Conservation (phyloP, 768 basidiomycete genomes). For the Plicaturopsis crispa region DNA sequence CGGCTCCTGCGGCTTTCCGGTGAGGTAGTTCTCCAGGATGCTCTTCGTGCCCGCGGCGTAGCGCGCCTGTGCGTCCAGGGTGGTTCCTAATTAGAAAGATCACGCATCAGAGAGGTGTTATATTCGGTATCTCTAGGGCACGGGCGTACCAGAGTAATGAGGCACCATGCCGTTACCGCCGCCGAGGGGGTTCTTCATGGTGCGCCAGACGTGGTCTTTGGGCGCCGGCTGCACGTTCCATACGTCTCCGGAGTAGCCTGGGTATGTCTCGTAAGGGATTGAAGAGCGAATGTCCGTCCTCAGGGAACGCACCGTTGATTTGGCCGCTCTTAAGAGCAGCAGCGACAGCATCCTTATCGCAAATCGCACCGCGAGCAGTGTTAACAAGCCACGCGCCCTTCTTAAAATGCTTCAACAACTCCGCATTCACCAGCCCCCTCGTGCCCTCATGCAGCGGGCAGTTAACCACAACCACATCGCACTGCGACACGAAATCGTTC, state of each 20-base stretch:
- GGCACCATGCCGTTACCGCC: constrained; percentile 90
- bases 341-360: constrained; percentile 75
- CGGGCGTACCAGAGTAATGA: constrained; percentile 81
- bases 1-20: constrained; percentile 58
- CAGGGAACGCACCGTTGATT: constrained; percentile 52
- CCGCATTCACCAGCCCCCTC: constrained; percentile 69
- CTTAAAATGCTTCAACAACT: constrained; percentile 84
- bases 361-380: constrained; percentile 90
- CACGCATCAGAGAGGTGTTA: no score
- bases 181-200: constrained; percentile 70
- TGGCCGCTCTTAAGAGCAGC: constrained; percentile 72
- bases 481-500: constrained; percentile 40
- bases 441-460: constrained; percentile 85
- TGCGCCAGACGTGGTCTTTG: constrained; percentile 80
- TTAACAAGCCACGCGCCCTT: constrained; percentile 90
- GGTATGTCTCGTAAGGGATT: background rate
- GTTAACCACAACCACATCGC: constrained; percentile 83
- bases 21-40: constrained; percentile 69
- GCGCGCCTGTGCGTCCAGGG: constrained; percentile 82
- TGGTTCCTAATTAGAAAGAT: no score
- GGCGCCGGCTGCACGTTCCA: constrained; percentile 89
- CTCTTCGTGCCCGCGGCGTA: constrained; percentile 69
- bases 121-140: no score
- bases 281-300: no score
- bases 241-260: constrained; percentile 48